Evolutionary conservation across 2,329 filamentous ascomycete genomes (phyloP), one percentile per base, ranked within the genome.

Genomic region (Diaporthe caulivora): DNA sequence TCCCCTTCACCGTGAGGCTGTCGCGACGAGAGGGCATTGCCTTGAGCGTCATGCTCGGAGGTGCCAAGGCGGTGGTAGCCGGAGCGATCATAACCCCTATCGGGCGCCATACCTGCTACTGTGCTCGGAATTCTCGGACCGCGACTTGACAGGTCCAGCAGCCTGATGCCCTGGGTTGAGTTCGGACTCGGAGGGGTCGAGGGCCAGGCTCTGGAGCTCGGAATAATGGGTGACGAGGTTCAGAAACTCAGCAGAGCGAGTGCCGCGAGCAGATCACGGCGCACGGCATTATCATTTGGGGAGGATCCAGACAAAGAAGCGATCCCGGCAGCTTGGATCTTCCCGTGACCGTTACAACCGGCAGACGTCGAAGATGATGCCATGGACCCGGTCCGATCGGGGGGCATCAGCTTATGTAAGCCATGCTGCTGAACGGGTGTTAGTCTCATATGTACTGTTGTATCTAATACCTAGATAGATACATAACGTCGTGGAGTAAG

Each of bases 81-180:
- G 44, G 42, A n/a, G 42, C 62, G 49, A 26, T 31, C 58, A 24
- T 24, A 42, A 40, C 72, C 72, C 72, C 72, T 58, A 68, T 74
- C 72, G n/a, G 72, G 72, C 60, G 72, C 72, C 72, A 74, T 74
- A 18, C 29, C 37, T 42, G 21, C 29, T 57, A n/a, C 26, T 18
- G 37, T 47, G 26, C 29, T 29, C 40, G 21, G 55, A 21, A 31
- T 40, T 44, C 3, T 18, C 18, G 51, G 47, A 24, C 34, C 47
- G 49, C 34, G 49, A 44, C 29, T 17, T 26, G 31, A n/a, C 47
- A 70, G 68, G 24, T 60, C 68, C 44, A 21, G 34, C 21, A 51
- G 54, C 34, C 21, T 40, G 54, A 60, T 62, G 44, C 24, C 68
- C 24, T 31, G 55, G 18, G 55, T 9, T 42, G 44, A 44, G 34